Conservation (phyloP, 371 early-diverging fungal genomes). For the Mucor indicus region DNA sequence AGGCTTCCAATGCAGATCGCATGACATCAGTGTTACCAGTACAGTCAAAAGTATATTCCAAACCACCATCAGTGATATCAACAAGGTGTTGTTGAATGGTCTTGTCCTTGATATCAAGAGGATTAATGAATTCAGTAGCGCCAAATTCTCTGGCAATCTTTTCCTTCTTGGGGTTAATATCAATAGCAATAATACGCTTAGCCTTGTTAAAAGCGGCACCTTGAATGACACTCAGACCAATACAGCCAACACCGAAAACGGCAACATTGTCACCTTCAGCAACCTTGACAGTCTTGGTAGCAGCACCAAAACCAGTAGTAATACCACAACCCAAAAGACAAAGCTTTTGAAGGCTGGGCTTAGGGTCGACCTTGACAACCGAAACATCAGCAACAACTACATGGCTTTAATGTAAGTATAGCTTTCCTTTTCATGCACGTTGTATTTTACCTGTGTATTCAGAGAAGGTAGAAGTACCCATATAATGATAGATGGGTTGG, state of each 20-base stretch:
- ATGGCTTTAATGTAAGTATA: background rate
- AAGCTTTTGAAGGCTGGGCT: slow-evolving; percentile 79
- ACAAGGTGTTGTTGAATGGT: slow-evolving; percentile 84
- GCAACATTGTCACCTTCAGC: slow-evolving; percentile 75
- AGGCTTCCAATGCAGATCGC: slow-evolving; percentile 91
- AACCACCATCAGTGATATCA: slow-evolving; percentile 91
- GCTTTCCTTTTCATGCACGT: background rate
- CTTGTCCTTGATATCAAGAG: slow-evolving; percentile 69
- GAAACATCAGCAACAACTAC: slow-evolving; percentile 86
- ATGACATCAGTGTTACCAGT: slow-evolving; percentile 88
- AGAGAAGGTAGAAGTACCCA: slow-evolving; percentile 95
- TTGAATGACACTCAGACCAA: slow-evolving; percentile 90
- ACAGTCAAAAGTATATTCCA: slow-evolving; percentile 96
- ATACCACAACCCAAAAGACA: slow-evolving; percentile 95
- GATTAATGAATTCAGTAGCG: slow-evolving; percentile 92
- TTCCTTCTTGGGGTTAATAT: slow-evolving; percentile 84
- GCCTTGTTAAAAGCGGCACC: slow-evolving; percentile 79
- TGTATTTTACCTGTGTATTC: slow-evolving; percentile 90
- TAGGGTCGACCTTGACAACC: slow-evolving; percentile 81
- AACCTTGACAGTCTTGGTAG: slow-evolving; percentile 89
- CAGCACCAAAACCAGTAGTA: slow-evolving; percentile 96
- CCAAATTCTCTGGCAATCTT: slow-evolving; percentile 80
- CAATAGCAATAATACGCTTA: slow-evolving; percentile 85
- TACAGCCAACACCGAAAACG: slow-evolving; percentile 95
- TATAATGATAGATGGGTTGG: slow-evolving; percentile 86